These are phyloP conservation scores for Sordaria brevicollis DNA, from an alignment of 495 filamentous ascomycete genomes.

Conservation along the genomic window DNA sequence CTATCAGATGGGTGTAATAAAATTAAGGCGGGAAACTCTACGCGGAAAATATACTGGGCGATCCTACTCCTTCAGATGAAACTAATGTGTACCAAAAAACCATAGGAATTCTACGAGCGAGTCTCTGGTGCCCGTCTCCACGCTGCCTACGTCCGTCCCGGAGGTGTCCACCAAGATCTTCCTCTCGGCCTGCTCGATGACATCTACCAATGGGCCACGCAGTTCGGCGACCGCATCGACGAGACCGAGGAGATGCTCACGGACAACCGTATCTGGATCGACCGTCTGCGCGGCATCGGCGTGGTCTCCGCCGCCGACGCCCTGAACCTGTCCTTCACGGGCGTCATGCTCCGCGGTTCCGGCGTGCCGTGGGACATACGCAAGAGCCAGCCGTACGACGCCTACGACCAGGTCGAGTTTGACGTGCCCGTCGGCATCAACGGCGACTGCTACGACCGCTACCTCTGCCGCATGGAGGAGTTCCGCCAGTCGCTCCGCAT, in stretches of 20 bases:
- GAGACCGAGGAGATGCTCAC: constrained; percentile 98
- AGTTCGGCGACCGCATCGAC: constrained; percentile 98
- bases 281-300: constrained; percentile 81
- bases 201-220: constrained; percentile 99
- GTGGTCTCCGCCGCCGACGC: constrained; percentile 87
- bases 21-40: not conserved
- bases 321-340: constrained; percentile 89
- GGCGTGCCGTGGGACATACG: constrained; percentile 98
- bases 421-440: constrained; percentile 95
- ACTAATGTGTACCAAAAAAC: not conserved
- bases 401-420: constrained; percentile 95
- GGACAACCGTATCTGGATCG: constrained; percentile 98
- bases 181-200: constrained; percentile 93
- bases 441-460: constrained; percentile 98
- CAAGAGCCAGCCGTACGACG: constrained; percentile 92
- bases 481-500: constrained; percentile 96
- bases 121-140: constrained; percentile 97
- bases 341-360: constrained; percentile 95
- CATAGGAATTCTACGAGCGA: constrained; percentile 97
- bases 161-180: constrained; percentile 92
- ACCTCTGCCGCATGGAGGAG: constrained; percentile 99
- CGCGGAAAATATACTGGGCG: not conserved
- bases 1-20: not conserved
- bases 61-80: not conserved
- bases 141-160: constrained; percentile 94